A percentile compares a stretch with the other conserved stretches of the same genome.
These are phyloP conservation scores for Triadica sebifera DNA, from an alignment of 345 rosid genomes.

Conservation along the genomic window DNA sequence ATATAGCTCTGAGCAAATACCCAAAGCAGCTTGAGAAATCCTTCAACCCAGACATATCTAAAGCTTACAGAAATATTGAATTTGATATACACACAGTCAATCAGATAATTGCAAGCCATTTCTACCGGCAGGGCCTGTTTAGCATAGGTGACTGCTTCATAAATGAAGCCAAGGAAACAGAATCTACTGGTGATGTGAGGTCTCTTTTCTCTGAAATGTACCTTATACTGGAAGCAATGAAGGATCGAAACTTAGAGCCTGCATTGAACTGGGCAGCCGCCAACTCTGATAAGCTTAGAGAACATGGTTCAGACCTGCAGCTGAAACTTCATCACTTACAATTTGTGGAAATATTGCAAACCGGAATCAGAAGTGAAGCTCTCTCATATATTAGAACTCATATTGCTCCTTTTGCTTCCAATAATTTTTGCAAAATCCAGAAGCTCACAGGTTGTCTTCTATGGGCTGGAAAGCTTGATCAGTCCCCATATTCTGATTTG, in stretches of 20 bases:
- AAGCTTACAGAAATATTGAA: slow-evolving; percentile 58
- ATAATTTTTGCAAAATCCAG: slow-evolving; percentile 40
- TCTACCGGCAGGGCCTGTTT: slow-evolving; percentile 64
- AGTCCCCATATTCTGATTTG: slow-evolving; percentile 47
- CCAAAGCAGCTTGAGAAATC: slow-evolving; percentile 57
- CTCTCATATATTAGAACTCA: slow-evolving; percentile 52
- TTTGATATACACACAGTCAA: slow-evolving; percentile 52
- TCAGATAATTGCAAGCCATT: slow-evolving; percentile 64
- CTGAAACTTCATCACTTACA: slow-evolving; percentile 64
- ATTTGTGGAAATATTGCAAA: slow-evolving; percentile 55
- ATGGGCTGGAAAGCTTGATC: slow-evolving; percentile 48
- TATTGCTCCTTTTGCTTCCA: slow-evolving; percentile 40
- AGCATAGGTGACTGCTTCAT: slow-evolving; percentile 64
- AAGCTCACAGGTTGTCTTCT: slow-evolving; percentile 48
- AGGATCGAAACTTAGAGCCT: slow-evolving; percentile 47
- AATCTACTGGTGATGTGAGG: slow-evolving; percentile 38
- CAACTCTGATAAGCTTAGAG: slow-evolving; percentile 55
- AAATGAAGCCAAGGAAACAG: slow-evolving; percentile 46
- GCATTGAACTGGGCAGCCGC: slow-evolving; percentile 59
- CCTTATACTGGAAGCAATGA: slow-evolving; percentile 58
- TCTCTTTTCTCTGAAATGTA: slow-evolving; percentile 58
- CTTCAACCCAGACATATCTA: slow-evolving; percentile 59
- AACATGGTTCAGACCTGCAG: slow-evolving; percentile 59
- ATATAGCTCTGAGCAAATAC: slow-evolving; percentile 57
- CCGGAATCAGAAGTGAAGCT: slow-evolving; percentile 46